Conservation (phyloP, 805 yeast species). For the Myxozyma kluyveri region DNA sequence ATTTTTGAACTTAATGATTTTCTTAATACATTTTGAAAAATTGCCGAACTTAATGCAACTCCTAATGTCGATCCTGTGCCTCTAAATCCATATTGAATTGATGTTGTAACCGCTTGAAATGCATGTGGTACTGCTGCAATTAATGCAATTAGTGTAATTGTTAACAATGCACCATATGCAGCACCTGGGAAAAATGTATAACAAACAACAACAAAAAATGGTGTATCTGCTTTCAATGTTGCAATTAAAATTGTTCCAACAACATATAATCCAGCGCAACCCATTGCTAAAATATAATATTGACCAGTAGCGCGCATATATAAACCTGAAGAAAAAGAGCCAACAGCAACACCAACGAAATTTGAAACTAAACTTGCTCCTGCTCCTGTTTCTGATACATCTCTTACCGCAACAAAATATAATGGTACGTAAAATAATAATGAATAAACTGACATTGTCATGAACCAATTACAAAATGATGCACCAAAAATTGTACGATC, state of each 20-base stretch:
- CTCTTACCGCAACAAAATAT: constrained; percentile 57
- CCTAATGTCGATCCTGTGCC: constrained; percentile 71
- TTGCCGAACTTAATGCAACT: constrained; percentile 56
- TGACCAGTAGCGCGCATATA: constrained; percentile 64
- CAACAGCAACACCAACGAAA: constrained; percentile 65
- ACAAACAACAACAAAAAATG: constrained; percentile 9
- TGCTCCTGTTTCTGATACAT: constrained; percentile 52
- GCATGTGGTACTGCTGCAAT: constrained; percentile 59
- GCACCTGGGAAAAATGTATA: constrained; percentile 48
- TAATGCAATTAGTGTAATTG: constrained; percentile 59
- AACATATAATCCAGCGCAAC: constrained; percentile 27
- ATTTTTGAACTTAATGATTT: constrained; percentile 26
- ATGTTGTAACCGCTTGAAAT: constrained; percentile 69
- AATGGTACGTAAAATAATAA: constrained; percentile 69
- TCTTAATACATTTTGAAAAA: constrained; percentile 48
- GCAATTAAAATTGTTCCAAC: constrained; percentile 21
- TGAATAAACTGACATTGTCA: constrained; percentile 67
- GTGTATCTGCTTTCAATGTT: constrained; percentile 17
- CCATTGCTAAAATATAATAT: constrained; percentile 24
- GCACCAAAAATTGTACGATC: constrained; percentile 63
- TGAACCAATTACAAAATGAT: constrained; percentile 67
- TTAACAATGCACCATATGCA: constrained; percentile 55
- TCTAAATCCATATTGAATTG: constrained; percentile 71
- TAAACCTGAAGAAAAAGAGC: constrained; percentile 65
- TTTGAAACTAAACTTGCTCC: constrained; percentile 53